These are phyloP conservation scores for Nicotiana tabacum DNA, from an alignment of 257 asterid species.

Conservation along the genomic window DNA sequence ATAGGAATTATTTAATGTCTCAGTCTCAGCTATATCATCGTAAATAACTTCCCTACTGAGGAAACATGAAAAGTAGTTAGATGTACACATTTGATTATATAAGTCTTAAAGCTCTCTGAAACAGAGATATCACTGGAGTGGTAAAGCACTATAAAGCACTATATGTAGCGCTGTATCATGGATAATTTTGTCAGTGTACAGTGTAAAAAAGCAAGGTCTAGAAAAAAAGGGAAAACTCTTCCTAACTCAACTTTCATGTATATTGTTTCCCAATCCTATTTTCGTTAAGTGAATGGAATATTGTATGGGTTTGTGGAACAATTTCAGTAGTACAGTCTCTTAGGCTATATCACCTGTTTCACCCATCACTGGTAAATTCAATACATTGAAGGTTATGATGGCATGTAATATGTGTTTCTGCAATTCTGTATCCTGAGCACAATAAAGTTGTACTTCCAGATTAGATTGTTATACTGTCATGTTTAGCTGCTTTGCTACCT, in stretches of 20 bases:
- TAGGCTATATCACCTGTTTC: neutral
- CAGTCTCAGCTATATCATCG: neutral
- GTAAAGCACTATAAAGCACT: neutral
- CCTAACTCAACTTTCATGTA: neutral
- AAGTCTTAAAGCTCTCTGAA: neutral
- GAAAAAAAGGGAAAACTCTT: neutral
- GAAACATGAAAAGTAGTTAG: neutral
- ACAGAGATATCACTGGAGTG: neutral
- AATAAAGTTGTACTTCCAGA: neutral
- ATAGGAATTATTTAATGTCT: neutral
- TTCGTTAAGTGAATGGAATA: neutral
- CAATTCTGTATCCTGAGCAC: neutral
- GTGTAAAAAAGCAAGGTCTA: neutral
- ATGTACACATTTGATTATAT: neutral
- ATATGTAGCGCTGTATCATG: neutral
- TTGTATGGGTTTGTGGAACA: neutral
- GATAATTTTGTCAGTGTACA: neutral
- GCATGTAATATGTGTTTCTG: neutral
- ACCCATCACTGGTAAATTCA: neutral
- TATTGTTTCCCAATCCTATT: neutral
- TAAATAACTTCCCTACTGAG: constrained; percentile 4
- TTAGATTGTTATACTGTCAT: neutral
- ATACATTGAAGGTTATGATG: neutral
- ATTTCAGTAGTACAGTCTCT: neutral
- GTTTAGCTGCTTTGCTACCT: neutral